Base-by-base conservation (phyloP, 352 stramenopile species). In the Pythium aquatile region DNA sequence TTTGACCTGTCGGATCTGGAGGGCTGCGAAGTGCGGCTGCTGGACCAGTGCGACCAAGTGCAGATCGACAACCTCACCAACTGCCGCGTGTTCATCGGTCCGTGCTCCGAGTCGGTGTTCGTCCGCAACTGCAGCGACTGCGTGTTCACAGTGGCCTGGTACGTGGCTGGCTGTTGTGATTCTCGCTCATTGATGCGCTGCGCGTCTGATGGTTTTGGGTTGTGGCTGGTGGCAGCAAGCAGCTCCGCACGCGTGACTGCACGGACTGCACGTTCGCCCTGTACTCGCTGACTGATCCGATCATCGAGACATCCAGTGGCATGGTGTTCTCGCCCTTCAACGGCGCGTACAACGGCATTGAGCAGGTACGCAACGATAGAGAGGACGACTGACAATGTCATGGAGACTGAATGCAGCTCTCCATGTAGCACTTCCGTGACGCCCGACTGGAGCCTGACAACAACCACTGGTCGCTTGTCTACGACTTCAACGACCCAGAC, bases 401-500 rank as follows among this genome's bases (percentile, higher is more conserved):
- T 24, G 20, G 20, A 24, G 20, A 24, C 20, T 24, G 20, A 24
- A 24, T 24, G 20, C 0, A 24, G 20, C 20, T 24, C 20, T 24
- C 20, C 20, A 24, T 20, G 16, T 42, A 91, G 81, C 78, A 90
- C 64, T 96, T 98, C 61, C 20, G 46, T 0, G 72, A 84, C 13
- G 89, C 90, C 3, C 75, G 76, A 0, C 63, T 98, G 17, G 81
- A 94, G 55, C 84, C 90, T n/a, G 73, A 69, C 28, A 89, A 91
- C 67, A 98, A 97, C 58, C 85, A 94, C 59, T 98, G 90, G 90
- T 91, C 83, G 42, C 81, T 92, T 32, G 76, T 98, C 16, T 97
- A 94, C 66, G 91, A 98, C 66, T 98, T 98, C 64, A 97, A 97
- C 67, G 90, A 97, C 67, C 86, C 83, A 8, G 78, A 93, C 66